Base-by-base conservation (phyloP, 192 early-diverging fungal genomes). In the Pilaira anomala region DNA sequence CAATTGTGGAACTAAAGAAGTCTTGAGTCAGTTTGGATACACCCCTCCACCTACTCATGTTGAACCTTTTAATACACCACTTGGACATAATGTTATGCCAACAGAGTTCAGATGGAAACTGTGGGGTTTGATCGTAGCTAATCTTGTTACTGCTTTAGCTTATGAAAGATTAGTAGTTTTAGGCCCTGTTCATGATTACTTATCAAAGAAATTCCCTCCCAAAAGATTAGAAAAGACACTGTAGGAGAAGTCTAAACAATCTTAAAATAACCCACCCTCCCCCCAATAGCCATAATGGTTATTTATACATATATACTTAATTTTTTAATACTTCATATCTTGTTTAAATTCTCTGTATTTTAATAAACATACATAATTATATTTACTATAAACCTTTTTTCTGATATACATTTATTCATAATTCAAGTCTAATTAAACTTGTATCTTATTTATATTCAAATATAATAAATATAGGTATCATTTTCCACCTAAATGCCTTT, bases 81-180 rank as follows among this genome's bases (percentile, higher is more conserved):
- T 68, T n/a, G 87, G 87, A 18, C 84, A 86, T 66, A 83, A 86
- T 49, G 77, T 88, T 14, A 67, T 90, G 52, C 85, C 86, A 0
- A 50, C 54, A 4, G 45, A 63, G 26, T 85, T 83, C 66, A 64
- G 87, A 40, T 80, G 72, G 66, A 66, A 74, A 42, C 72, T 90
- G 21, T 88, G 78, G 78, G 81, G 74, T 28, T 58, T 77, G 14
- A 76, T 60, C 45, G 40, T 79, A 2, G 77, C 58, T 42, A 80
- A 83, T 45, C 66, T 82, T 57, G 51, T 68, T 18, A 44, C 77
- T 14, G 73, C 66, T 9, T 48, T 80, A 14, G 48, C 63, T 9
- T 82, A 73, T 54, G 81, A 85, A 54, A 67, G 69, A n/a, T 39
- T 82, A 8, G 67, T 82, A 14, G 72, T 80, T 13, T 61, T 82